These are phyloP conservation scores for Claviceps pazoutovae DNA, from an alignment of 2,329 filamentous ascomycete genomes.

Conservation along the genomic window DNA sequence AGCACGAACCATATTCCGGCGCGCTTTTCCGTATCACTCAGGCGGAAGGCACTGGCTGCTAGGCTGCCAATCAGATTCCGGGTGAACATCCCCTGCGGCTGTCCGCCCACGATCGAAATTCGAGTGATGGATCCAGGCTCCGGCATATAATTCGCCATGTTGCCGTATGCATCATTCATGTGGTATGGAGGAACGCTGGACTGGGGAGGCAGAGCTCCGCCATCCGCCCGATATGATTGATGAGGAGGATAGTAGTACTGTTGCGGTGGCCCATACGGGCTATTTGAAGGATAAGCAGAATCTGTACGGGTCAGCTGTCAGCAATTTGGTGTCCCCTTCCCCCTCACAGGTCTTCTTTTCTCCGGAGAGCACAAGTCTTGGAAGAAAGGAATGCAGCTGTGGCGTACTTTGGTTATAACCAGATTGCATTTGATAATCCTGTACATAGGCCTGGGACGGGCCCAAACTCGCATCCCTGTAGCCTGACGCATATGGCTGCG, in stretches of 20 bases:
- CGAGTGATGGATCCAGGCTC: conserved; percentile 18
- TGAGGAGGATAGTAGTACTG: conserved; percentile 24
- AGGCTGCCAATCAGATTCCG: conserved; percentile 88
- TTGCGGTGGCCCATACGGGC: conserved; percentile 22
- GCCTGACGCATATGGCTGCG: conserved; percentile 23
- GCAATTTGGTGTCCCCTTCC: background rate
- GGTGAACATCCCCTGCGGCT: conserved; percentile 76
- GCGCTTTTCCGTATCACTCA: conserved; percentile 66
- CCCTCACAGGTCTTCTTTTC: background rate
- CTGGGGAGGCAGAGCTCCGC: conserved; percentile 15
- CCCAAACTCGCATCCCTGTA: conserved; percentile 22
- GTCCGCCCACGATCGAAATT: conserved; percentile 26
- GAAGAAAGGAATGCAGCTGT: background rate
- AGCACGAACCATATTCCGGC: conserved; percentile 94
- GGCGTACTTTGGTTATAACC: conserved; percentile 21
- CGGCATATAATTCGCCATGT: conserved; percentile 13
- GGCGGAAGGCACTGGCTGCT: conserved; percentile 72
- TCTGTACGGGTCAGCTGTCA: conserved; percentile 3
- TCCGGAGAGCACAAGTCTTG: background rate
- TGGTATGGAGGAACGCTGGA: conserved; percentile 13
- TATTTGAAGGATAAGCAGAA: conserved; percentile 17
- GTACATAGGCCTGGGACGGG: conserved; percentile 18
- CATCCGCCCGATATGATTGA: conserved; percentile 17
- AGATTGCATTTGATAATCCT: conserved; percentile 19
- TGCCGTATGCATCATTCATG: conserved; percentile 13